Conservation (phyloP, 2,329 filamentous ascomycete species). For the Colletotrichum sp. region DNA sequence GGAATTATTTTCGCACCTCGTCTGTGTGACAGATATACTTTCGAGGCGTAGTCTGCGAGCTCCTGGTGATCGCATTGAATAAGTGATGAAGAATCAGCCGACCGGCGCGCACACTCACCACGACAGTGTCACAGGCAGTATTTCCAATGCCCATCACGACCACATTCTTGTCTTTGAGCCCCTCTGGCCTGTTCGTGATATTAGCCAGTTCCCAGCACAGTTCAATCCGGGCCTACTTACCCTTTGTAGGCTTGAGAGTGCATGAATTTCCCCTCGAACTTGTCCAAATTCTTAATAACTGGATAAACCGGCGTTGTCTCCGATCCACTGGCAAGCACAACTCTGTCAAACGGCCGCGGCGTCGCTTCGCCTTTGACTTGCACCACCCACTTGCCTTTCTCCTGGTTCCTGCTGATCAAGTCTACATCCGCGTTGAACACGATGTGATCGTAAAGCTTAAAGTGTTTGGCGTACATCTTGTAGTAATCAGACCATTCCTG, state of each 20-base stretch:
- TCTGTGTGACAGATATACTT: conserved; percentile 27
- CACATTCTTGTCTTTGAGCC: conserved; percentile 25
- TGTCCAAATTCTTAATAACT: conserved; percentile 21
- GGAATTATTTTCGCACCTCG: conserved; percentile 26
- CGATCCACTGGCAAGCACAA: conserved; percentile 26
- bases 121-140: conserved; percentile 27
- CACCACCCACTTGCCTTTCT: conserved; percentile 23
- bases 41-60: conserved; percentile 18
- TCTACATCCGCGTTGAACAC: conserved; percentile 19
- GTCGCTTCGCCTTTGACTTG: conserved; percentile 7
- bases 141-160: conserved; percentile 31
- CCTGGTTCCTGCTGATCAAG: conserved; percentile 16
- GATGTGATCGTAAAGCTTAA: conserved; percentile 22
- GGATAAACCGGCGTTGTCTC: conserved; percentile 22
- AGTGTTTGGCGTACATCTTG: conserved; percentile 25
- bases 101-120: conserved; percentile 6
- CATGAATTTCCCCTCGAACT: conserved; percentile 24
- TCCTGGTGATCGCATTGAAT: conserved; percentile 3
- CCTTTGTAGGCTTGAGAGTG: conserved; percentile 29
- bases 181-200: conserved; percentile 9
- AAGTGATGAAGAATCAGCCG: too few relatives aligned
- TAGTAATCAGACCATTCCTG: conserved; percentile 23
- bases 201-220: not conserved
- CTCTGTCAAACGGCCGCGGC: conserved; percentile 26
- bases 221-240: not conserved